These are phyloP conservation scores for Suhomyces sp. DNA, from an alignment of 805 yeast species.

Conservation along the genomic window DNA sequence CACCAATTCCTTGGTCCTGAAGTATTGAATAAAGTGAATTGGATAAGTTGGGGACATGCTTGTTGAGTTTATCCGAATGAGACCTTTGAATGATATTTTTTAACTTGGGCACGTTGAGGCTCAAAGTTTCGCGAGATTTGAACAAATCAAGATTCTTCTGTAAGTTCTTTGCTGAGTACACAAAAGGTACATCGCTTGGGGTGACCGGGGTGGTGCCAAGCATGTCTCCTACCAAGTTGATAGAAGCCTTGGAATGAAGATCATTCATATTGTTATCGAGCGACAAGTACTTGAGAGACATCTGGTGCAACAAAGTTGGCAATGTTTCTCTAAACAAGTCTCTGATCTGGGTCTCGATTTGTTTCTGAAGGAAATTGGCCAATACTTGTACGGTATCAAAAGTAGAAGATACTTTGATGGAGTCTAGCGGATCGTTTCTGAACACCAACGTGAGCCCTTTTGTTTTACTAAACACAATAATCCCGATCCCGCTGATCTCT, in stretches of 20 bases:
- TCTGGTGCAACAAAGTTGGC: constrained; percentile 75
- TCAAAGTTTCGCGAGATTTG: constrained; percentile 75
- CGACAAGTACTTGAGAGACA: constrained; percentile 55
- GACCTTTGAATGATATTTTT: constrained; percentile 59
- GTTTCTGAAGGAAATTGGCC: constrained; percentile 77
- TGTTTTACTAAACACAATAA: constrained; percentile 75
- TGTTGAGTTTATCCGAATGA: constrained; percentile 41
- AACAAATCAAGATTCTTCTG: constrained; percentile 42
- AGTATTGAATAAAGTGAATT: constrained; percentile 36
- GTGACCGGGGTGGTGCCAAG: not conserved
- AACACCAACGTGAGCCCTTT: constrained; percentile 86
- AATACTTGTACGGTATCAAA: constrained; percentile 81
- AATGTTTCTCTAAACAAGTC: constrained; percentile 79
- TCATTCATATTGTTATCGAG: constrained; percentile 19
- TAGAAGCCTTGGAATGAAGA: constrained; percentile 10
- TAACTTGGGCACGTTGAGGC: constrained; percentile 61
- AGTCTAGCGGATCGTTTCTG: constrained; percentile 84
- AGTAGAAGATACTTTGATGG: constrained; percentile 79
- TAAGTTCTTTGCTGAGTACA: constrained; percentile 57
- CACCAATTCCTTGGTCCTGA: constrained; percentile 18
- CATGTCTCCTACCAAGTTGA: constrained; percentile 4
- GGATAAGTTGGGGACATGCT: constrained; percentile 37
- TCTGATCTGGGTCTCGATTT: constrained; percentile 77
- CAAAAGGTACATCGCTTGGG: constrained; percentile 11
- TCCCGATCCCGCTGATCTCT: constrained; percentile 73